Evolutionary conservation across 768 basidiomycete genomes (phyloP).

Genomic region (Coprinopsis sp.): DNA sequence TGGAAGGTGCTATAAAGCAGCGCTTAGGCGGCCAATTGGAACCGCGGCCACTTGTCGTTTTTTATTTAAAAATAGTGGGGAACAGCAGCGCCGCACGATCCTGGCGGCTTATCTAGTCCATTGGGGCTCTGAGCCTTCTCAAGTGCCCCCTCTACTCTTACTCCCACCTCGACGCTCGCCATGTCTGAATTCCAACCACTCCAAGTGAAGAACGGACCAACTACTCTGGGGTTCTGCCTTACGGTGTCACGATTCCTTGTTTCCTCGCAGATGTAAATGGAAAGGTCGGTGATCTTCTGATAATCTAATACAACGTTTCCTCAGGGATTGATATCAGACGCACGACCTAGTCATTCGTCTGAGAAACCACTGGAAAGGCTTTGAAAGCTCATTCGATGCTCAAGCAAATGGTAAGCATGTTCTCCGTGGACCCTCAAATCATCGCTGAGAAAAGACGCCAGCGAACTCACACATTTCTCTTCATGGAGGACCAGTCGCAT

Average conservation of each 20-base stretch:
- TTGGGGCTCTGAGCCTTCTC: background rate
- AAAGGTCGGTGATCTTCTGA: constrained; percentile 34
- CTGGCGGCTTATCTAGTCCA: background rate
- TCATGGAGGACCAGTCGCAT: constrained; percentile 67
- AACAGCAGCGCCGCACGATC: background rate
- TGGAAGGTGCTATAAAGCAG: too few relatives aligned
- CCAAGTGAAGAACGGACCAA: constrained; percentile 48
- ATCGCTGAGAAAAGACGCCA: constrained; percentile 15
- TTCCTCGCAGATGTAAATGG: constrained; percentile 63
- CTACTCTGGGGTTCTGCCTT: constrained; percentile 64
- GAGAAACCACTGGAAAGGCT: constrained; percentile 53
- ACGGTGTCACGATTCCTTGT: constrained; percentile 65
- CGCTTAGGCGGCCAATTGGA: background rate
- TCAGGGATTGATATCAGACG: constrained; percentile 37
- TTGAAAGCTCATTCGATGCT: constrained; percentile 43
- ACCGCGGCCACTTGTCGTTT: too few relatives aligned
- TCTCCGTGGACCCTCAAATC: background rate
- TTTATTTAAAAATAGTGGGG: constrained; percentile 8
- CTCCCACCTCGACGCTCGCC: constrained; percentile 6
- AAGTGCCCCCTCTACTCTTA: constrained; percentile 5
- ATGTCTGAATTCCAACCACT: constrained; percentile 52
- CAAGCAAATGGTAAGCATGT: constrained; percentile 34
- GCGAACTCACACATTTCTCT: constrained; percentile 56
- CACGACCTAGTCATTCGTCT: constrained; percentile 78
- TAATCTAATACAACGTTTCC: constrained; percentile 2